Conservation (phyloP, 208 protist species). For the Hexamita inflata region DNA sequence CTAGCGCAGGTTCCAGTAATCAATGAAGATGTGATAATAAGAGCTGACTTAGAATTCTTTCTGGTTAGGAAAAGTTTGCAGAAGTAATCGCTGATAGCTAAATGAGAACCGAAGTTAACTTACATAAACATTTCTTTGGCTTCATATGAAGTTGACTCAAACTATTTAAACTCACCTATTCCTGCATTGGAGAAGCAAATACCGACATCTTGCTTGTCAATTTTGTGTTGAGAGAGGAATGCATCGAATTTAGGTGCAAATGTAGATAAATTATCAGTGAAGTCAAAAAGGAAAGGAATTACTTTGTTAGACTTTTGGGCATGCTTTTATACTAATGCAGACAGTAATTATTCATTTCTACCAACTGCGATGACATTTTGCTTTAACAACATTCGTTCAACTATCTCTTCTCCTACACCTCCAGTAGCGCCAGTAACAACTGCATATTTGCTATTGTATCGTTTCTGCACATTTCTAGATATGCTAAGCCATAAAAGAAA, state of each 20-base stretch:
- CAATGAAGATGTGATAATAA: neutral
- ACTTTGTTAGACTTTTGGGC: too few relatives aligned
- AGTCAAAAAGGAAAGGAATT: too few relatives aligned
- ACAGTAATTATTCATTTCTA: too few relatives aligned
- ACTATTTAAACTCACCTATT: neutral
- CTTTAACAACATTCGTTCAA: too few relatives aligned
- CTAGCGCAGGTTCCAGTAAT: neutral
- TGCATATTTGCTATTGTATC: too few relatives aligned
- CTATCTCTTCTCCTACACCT: too few relatives aligned
- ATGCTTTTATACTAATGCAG: too few relatives aligned
- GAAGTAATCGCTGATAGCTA: slow-evolving; percentile 3
- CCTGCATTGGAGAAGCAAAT: neutral
- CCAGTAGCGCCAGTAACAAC: too few relatives aligned
- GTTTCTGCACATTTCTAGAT: too few relatives aligned
- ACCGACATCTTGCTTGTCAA: neutral
- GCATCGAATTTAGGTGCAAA: neutral
- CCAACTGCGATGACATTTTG: too few relatives aligned
- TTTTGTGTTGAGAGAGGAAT: neutral
- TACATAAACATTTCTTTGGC: neutral
- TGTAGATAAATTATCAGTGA: too few relatives aligned
- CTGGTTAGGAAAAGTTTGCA: neutral
- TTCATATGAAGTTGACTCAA: neutral
- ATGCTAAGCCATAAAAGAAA: too few relatives aligned
- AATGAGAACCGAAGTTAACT: neutral
- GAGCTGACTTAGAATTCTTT: neutral